Evolutionary conservation across 768 basidiomycete genomes (phyloP), one percentile per base, ranked within the genome.

Genomic region (Leccinellum albellum): DNA sequence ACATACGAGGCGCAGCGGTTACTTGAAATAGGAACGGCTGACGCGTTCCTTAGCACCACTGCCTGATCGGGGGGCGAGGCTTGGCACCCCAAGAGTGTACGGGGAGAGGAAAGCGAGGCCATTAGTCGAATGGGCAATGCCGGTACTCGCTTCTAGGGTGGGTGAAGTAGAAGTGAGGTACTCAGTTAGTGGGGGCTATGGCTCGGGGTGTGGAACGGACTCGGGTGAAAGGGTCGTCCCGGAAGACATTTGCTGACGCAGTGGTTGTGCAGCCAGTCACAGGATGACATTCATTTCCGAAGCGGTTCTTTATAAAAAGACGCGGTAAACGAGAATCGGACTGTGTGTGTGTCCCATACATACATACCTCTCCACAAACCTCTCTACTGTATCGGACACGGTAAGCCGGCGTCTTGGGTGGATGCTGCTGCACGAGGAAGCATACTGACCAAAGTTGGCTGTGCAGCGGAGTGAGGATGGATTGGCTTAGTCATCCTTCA

Each of bases 271-370:
- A 56, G 54, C 56, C 20, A 56, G 64, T 65, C 68, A 73, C 70
- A 69, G 68, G 57, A 66, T 70, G 67, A 62, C 50, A 17, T 72
- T 72, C 71, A 72, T 72, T 74, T 72, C 71, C 71, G 71, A 69
- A 56, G 58, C 32, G 10, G 50, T 53, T 55, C 70, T 20, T 42
- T 42, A 71, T 72, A 71, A 70, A 66, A 71, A 62, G 64, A 57
- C 42, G 54, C 59, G 56, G 60, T 56, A 47, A 61, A 49, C 37
- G 58, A 50, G 32, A 28, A 7, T 59, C 47, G 17, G 29, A 60
- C 17, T 51, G 64, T 51, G 56, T 55, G 56, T 55, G 61, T 44
- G 17, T 58, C 55, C 50, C 71, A 29, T 42, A 42, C 40, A 42
- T 42, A 42, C 23, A 21, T 21, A 63, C 70, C 68, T 65, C 66